Evolutionary conservation across 2,329 filamentous ascomycete genomes (phyloP).

Genomic region (Didymella keratinophila): DNA sequence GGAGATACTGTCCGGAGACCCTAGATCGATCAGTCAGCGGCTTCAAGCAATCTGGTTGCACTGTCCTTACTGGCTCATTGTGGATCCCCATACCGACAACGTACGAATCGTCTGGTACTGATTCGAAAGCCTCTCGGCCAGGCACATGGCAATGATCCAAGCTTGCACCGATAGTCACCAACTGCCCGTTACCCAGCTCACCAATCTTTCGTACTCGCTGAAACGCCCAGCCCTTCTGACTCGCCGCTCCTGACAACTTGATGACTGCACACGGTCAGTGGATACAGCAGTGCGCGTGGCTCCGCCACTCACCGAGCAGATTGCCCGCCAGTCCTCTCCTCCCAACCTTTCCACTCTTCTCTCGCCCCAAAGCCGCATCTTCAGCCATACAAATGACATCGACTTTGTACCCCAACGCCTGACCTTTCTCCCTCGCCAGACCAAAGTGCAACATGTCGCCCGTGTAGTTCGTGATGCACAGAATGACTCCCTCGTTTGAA

Average conservation of each 20-base stretch:
- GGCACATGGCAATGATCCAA: conserved; percentile 63
- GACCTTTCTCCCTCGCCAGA: conserved; percentile 57
- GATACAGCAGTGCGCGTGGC: background rate
- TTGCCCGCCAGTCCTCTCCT: conserved; percentile 61
- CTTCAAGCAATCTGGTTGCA: background rate
- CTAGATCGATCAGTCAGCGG: conserved; percentile 29
- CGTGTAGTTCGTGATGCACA: conserved; percentile 61
- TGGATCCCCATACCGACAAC: conserved; percentile 61
- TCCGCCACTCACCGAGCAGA: conserved; percentile 48
- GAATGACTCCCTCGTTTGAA: conserved; percentile 55
- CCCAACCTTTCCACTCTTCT: conserved; percentile 59
- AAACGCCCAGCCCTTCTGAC: conserved; percentile 55
- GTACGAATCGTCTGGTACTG: conserved; percentile 51
- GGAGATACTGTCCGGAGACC: conserved; percentile 56
- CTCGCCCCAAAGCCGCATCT: conserved; percentile 57
- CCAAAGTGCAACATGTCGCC: conserved; percentile 61
- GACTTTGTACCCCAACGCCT: conserved; percentile 55
- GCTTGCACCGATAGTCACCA: conserved; percentile 61
- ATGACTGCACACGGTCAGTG: conserved; percentile 49
- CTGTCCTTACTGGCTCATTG: conserved; percentile 56
- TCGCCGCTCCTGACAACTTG: conserved; percentile 58
- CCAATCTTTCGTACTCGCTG: conserved; percentile 57
- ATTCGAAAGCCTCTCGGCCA: conserved; percentile 59
- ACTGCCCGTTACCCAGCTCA: conserved; percentile 53
- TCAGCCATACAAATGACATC: conserved; percentile 60